A percentile compares a stretch with the other conserved stretches of the same genome.
phyloP scores from a whole-genome alignment of 768 basidiomycete species.

The Mycena venus region DNA sequence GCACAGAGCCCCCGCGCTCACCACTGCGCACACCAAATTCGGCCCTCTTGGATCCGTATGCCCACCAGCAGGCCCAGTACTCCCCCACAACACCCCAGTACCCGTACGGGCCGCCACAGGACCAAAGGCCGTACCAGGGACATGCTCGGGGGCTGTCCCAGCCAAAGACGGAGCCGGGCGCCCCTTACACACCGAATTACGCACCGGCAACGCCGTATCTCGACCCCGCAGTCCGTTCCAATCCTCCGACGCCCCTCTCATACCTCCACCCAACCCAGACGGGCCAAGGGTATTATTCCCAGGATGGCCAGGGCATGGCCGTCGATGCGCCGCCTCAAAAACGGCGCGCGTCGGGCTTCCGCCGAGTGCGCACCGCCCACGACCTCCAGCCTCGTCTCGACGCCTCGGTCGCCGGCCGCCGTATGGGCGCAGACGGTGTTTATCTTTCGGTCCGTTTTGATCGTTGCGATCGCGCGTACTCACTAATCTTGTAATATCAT shows the following conservation, averaged over 20 bases:
- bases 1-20: constrained; percentile 69
- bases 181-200: constrained; percentile 76
- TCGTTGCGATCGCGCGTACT: constrained; percentile 9
- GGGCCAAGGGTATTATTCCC: constrained; percentile 67
- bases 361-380: constrained; percentile 79
- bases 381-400: constrained; percentile 87
- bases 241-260: constrained; percentile 80
- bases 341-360: constrained; percentile 82
- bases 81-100: constrained; percentile 70
- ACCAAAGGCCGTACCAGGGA: constrained; percentile 64
- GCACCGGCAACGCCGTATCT: constrained; percentile 61
- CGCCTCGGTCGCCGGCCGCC: constrained; percentile 70
- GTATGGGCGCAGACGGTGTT: constrained; percentile 82
- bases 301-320: constrained; percentile 78
- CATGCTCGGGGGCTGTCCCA: constrained; percentile 73
- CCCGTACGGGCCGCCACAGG: constrained; percentile 59
- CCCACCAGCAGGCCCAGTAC: constrained; percentile 73
- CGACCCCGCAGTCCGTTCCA: constrained; percentile 71
- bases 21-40: constrained; percentile 70
- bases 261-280: constrained; percentile 68
- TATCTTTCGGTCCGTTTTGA: constrained; percentile 81
- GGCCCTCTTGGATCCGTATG: constrained; percentile 76
- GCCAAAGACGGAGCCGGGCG: constrained; percentile 63
- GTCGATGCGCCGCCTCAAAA: constrained; percentile 75
- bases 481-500: constrained; percentile 17